Evolutionary conservation across 2,329 filamentous ascomycete genomes (phyloP).

Genomic region (Coniochaeta hoffmannii): DNA sequence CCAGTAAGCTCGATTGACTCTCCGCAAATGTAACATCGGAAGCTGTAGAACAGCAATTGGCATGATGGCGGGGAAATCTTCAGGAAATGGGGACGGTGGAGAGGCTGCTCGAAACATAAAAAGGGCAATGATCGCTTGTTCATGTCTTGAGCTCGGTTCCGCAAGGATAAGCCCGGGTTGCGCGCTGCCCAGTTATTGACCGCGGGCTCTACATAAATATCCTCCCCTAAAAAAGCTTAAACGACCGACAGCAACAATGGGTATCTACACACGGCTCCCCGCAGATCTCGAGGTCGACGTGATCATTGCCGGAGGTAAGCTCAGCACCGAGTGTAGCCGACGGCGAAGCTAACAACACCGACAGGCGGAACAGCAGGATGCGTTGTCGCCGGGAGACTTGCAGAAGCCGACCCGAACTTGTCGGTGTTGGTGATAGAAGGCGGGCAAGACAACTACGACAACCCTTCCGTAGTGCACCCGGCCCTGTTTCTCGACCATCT

Average conservation of each 20-base stretch:
- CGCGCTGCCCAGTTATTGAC: too few species aligned
- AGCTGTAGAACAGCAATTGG: not conserved
- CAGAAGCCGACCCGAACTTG: conserved; percentile 39
- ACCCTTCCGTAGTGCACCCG: conserved; percentile 39
- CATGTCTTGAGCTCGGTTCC: too few species aligned
- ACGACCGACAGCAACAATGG: not conserved
- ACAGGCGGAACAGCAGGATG: conserved; percentile 39
- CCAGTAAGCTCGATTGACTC: not conserved
- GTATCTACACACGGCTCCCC: conserved; percentile 12
- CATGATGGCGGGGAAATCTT: not conserved
- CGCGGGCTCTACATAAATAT: not conserved
- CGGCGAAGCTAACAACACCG: not conserved
- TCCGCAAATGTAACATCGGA: not conserved
- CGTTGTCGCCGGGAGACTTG: conserved; percentile 40
- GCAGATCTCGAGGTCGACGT: conserved; percentile 37
- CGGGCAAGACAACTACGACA: conserved; percentile 43
- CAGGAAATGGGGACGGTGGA: too few species aligned
- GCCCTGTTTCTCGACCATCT: conserved; percentile 35
- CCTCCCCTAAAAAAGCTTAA: not conserved
- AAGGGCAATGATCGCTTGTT: too few species aligned
- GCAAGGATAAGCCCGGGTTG: too few species aligned
- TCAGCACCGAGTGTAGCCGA: not conserved
- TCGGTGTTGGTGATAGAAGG: conserved; percentile 46
- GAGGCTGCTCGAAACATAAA: too few species aligned
- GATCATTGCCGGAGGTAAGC: conserved; percentile 39